These are phyloP conservation scores for Backusella australiensis DNA, from an alignment of 192 early-diverging fungal genomes.

Conservation along the genomic window DNA sequence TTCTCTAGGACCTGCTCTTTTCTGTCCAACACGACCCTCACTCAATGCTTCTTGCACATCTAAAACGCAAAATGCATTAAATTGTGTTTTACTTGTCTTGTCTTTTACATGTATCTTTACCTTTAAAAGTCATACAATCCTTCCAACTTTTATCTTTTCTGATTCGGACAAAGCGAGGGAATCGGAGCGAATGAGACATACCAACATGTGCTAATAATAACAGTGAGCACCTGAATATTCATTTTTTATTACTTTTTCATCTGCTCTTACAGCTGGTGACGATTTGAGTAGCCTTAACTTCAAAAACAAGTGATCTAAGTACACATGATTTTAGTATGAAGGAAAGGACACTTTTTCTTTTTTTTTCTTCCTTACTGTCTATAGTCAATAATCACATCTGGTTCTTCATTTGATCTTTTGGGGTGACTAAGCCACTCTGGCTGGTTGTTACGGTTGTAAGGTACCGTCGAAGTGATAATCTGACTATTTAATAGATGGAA, in stretches of 20 bases:
- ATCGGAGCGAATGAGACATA: constrained; percentile 68
- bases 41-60: background rate
- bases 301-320: constrained; percentile 55
- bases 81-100: background rate
- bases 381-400: constrained; percentile 6
- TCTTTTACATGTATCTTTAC: constrained; percentile 10
- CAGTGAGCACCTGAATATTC: background rate
- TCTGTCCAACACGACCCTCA: background rate
- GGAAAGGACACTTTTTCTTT: too few species aligned
- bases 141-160: constrained; percentile 62
- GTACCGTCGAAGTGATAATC: background rate
- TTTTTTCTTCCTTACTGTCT: background rate
- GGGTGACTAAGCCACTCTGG: background rate
- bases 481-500: background rate
- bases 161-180: constrained; percentile 70
- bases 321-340: too few species aligned
- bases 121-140: constrained; percentile 43
- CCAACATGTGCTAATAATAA: constrained; percentile 47
- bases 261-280: constrained; percentile 26
- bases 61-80: background rate
- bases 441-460: constrained; percentile 5
- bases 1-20: background rate
- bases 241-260: background rate
- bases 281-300: constrained; percentile 69
- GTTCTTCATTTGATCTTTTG: background rate